A percentile compares a stretch with the other conserved stretches of the same genome.
These are phyloP conservation scores for Teratosphaeria epicoccoides DNA, from an alignment of 2,329 filamentous ascomycete genomes.

Conservation along the genomic window DNA sequence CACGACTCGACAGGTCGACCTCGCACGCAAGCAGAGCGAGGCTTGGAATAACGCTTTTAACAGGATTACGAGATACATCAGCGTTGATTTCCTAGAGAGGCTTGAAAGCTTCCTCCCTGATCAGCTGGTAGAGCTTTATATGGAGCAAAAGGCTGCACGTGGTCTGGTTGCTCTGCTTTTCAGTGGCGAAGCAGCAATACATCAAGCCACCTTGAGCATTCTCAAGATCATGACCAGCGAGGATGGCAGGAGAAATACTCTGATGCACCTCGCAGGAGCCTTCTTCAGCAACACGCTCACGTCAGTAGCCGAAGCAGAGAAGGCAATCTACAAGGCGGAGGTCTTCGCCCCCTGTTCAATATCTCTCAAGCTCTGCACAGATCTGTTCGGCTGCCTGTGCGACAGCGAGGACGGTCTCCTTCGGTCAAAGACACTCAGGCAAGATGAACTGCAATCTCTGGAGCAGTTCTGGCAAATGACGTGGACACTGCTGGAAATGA, in stretches of 20 bases:
- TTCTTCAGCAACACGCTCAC: constrained; percentile 48
- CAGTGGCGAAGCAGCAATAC: constrained; percentile 67
- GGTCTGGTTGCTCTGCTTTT: constrained; percentile 70
- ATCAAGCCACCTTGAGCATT: constrained; percentile 68
- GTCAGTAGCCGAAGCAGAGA: constrained; percentile 46
- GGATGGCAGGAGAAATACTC: constrained; percentile 48
- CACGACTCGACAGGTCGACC: constrained; percentile 26
- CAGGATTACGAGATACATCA: constrained; percentile 52
- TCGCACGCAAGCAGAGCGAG: constrained; percentile 46
- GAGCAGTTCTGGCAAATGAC: constrained; percentile 72
- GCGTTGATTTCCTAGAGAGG: constrained; percentile 63
- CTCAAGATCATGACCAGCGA: constrained; percentile 73
- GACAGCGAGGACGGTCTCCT: constrained; percentile 53
- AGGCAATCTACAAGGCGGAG: constrained; percentile 44
- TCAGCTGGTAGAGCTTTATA: constrained; percentile 60
- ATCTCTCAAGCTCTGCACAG: constrained; percentile 51
- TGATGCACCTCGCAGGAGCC: constrained; percentile 48
- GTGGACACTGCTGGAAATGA: constrained; percentile 71
- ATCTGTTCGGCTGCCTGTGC: constrained; percentile 54
- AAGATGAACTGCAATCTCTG: constrained; percentile 52
- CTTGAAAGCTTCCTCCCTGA: constrained; percentile 63
- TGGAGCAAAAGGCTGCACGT: constrained; percentile 56
- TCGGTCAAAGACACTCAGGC: constrained; percentile 45
- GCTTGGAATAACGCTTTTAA: constrained; percentile 68
- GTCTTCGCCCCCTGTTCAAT: constrained; percentile 50